Conservation (phyloP, 1,284 basidiomycete genomes). For the Singerocomus inundabilis region DNA sequence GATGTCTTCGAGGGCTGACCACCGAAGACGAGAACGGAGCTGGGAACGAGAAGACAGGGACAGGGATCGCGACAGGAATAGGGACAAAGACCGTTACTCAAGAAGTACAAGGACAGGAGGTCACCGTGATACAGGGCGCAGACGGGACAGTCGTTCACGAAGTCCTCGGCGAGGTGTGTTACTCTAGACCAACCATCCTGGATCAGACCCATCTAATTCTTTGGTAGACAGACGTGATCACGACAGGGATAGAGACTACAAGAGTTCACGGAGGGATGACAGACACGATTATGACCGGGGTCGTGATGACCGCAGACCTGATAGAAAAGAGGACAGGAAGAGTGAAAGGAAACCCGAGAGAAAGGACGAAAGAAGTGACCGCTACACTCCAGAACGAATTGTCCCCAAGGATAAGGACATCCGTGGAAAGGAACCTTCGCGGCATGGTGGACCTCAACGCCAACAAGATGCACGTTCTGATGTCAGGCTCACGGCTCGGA, state of each 20-base stretch:
- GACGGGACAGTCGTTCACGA: conserved; percentile 62
- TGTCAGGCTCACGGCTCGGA: conserved; percentile 18
- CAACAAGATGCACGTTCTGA: conserved; percentile 21
- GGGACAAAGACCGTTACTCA: conserved; percentile 33
- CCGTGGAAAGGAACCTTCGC: conserved; percentile 21
- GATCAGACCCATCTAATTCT: background rate
- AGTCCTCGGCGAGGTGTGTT: conserved; percentile 55
- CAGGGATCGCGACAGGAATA: conserved; percentile 45
- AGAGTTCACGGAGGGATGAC: conserved; percentile 39
- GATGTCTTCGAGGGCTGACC: too few species aligned
- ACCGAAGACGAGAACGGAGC: conserved; percentile 63
- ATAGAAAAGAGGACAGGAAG: conserved; percentile 36
- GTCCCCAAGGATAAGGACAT: conserved; percentile 25
- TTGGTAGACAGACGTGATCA: conserved; percentile 34
- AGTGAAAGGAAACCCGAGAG: conserved; percentile 23
- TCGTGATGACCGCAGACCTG: conserved; percentile 37
- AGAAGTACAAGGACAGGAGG: conserved; percentile 36
- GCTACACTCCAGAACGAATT: conserved; percentile 23
- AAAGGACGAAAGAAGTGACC: conserved; percentile 24
- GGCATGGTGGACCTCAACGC: conserved; percentile 23
- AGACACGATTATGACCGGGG: conserved; percentile 40
- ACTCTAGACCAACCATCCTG: background rate
- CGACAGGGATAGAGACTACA: conserved; percentile 38
- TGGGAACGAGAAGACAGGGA: conserved; percentile 60
- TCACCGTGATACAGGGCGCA: conserved; percentile 46